Evolutionary conservation across 2,329 filamentous ascomycete species (phyloP).

Genomic region (Talaromyces sp.): DNA sequence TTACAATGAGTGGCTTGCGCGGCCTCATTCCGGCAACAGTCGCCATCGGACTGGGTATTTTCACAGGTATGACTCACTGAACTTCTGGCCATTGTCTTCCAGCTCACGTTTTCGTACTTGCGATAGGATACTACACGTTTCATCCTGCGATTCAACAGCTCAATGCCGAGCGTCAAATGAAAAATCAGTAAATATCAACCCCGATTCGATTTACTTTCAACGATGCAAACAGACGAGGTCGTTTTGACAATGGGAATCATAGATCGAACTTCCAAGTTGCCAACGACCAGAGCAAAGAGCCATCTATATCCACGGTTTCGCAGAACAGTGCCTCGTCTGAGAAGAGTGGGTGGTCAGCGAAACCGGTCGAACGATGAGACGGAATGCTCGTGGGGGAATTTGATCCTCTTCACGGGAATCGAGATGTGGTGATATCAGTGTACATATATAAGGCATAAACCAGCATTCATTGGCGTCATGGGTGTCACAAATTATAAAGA

Average conservation of each 20-base stretch:
- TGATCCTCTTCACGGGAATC: not conserved
- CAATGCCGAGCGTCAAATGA: slow-evolving; percentile 27
- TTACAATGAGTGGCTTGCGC: slow-evolving; percentile 29
- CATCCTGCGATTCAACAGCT: slow-evolving; percentile 38
- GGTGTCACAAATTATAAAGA: not conserved
- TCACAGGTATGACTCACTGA: slow-evolving; percentile 29
- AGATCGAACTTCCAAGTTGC: not conserved
- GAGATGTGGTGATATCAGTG: not conserved
- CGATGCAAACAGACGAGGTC: not conserved
- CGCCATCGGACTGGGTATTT: slow-evolving; percentile 37
- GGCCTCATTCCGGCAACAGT: slow-evolving; percentile 34
- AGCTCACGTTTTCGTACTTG: slow-evolving; percentile 8
- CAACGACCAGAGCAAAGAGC: not conserved
- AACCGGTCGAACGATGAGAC: not conserved
- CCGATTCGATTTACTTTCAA: not conserved
- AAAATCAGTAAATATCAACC: slow-evolving; percentile 9
- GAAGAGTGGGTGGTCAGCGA: not conserved
- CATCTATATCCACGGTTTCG: not conserved
- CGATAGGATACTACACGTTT: slow-evolving; percentile 41
- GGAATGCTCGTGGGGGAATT: not conserved
- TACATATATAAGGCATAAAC: not conserved
- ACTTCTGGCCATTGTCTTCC: slow-evolving; percentile 4
- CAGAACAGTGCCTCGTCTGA: not conserved
- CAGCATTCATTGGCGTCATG: not conserved
- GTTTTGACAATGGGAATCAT: not conserved